Evolutionary conservation across 345 rosid species (phyloP).

Genomic region (Luvunga scandens): DNA sequence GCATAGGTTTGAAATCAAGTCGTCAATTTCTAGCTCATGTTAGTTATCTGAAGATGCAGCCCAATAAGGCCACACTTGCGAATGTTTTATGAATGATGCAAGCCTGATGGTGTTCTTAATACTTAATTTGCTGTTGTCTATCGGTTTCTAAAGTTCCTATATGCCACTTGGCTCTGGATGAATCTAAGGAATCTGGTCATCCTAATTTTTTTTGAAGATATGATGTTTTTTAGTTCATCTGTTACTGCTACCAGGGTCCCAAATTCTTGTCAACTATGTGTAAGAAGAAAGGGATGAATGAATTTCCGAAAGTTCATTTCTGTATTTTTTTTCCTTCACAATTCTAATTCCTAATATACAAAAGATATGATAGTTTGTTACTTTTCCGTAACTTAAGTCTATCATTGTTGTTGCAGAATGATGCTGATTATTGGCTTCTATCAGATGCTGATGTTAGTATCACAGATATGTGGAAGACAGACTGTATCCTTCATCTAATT

Average conservation of each 20-base stretch:
- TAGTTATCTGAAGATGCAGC: background rate
- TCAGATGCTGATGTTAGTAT: constrained; percentile 82
- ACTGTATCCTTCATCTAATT: constrained; percentile 66
- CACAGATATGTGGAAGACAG: constrained; percentile 91
- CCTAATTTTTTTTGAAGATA: background rate
- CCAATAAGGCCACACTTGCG: background rate
- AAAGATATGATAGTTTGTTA: background rate
- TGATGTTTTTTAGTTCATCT: background rate
- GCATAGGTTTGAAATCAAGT: constrained; percentile 5
- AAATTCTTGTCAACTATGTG: background rate
- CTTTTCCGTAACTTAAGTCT: constrained; percentile 8
- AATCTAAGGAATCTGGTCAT: background rate
- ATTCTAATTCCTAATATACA: background rate
- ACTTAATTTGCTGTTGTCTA: background rate
- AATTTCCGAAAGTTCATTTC: background rate
- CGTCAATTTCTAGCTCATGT: background rate
- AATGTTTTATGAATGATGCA: background rate
- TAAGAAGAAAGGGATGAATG: background rate
- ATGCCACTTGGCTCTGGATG: background rate
- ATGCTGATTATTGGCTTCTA: constrained; percentile 86
- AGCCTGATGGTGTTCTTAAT: background rate
- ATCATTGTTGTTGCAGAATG: constrained; percentile 51
- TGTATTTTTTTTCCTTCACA: background rate
- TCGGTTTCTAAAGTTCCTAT: background rate
- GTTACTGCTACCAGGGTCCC: background rate